Conservation (phyloP, 352 stramenopile species). For the Phytophthora sojae region DNA sequence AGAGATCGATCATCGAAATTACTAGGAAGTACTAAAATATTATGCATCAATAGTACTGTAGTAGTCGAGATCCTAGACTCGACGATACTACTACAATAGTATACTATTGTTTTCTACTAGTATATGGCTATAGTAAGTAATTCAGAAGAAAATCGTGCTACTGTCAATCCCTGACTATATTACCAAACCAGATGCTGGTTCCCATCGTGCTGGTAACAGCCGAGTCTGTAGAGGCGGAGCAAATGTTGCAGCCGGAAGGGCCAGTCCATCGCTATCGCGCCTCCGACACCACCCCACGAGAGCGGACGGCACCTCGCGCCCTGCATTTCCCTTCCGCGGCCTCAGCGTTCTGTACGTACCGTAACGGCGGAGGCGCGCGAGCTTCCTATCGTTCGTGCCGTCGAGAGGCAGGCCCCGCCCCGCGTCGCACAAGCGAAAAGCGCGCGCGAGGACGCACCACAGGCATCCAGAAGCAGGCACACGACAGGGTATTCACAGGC, state of each 20-base stretch:
- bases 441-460: conserved; percentile 1
- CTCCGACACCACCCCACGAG: conserved; percentile 17
- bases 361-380: conserved; percentile 6
- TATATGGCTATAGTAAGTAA: too few relatives aligned
- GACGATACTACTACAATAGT: too few relatives aligned
- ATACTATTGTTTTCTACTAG: too few relatives aligned
- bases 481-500: neutral
- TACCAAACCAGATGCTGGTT: too few relatives aligned
- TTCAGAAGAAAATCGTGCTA: too few relatives aligned
- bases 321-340: conserved; percentile 28
- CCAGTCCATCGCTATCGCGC: conserved; percentile 27
- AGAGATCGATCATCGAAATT: too few relatives aligned
- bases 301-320: neutral
- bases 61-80: too few relatives aligned
- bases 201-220: conserved; percentile 18
- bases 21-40: too few relatives aligned
- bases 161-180: too few relatives aligned
- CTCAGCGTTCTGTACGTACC: conserved; percentile 1
- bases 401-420: conserved; percentile 5
- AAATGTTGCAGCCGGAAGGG: conserved; percentile 28
- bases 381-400: conserved; percentile 16
- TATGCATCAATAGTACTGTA: too few relatives aligned
- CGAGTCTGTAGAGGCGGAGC: conserved; percentile 31
- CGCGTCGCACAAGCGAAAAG: neutral
- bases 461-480: conserved; percentile 5